These are phyloP conservation scores for Protomyces macrosporus DNA, from an alignment of 1,139 yeast genomes.

Conservation along the genomic window DNA sequence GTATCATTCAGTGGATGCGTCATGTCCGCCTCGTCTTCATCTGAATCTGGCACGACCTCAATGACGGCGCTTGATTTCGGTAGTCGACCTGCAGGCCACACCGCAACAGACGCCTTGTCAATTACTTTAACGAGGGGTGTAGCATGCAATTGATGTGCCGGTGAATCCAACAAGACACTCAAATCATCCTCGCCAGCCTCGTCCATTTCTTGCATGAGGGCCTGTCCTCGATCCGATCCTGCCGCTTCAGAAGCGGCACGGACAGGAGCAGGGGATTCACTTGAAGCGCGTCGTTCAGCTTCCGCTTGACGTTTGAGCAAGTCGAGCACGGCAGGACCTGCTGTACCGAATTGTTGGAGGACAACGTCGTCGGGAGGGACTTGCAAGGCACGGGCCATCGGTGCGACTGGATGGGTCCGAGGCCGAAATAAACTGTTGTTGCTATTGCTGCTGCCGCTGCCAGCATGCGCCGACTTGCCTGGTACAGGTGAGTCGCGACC, in stretches of 20 bases:
- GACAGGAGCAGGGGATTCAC: neutral
- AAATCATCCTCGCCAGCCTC: neutral
- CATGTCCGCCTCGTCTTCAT: too few species aligned
- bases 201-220: neutral
- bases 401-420: neutral
- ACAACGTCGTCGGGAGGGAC: conserved; percentile 8
- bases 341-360: conserved; percentile 16
- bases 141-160: neutral
- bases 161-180: neutral
- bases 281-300: neutral
- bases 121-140: neutral
- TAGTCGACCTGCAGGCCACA: too few species aligned
- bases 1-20: too few species aligned
- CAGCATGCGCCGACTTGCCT: neutral
- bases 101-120: too few species aligned
- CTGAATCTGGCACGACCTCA: too few species aligned
- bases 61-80: too few species aligned
- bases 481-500: neutral
- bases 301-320: conserved; percentile 7
- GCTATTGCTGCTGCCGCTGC: too few species aligned
- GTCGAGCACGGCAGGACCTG: conserved; percentile 14
- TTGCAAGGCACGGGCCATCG: conserved; percentile 3
- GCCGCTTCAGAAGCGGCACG: neutral
- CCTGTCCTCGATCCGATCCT: neutral
- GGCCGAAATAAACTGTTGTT: neutral